A percentile compares a stretch with the other conserved stretches of the same genome.
Conservation (phyloP, 768 basidiomycete genomes). For the Pholiota microspora region DNA sequence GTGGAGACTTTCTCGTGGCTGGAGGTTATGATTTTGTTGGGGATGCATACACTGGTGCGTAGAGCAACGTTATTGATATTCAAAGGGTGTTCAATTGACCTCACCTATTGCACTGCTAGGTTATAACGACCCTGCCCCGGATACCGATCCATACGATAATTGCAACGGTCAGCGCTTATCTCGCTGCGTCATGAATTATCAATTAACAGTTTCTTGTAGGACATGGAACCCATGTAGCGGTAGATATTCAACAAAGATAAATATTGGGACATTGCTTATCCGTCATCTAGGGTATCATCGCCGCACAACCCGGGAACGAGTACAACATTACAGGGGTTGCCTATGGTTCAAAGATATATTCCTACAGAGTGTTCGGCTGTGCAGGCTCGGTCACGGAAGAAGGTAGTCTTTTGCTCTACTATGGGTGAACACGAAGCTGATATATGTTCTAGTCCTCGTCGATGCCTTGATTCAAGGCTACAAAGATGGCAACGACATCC, state of each 20-base stretch:
- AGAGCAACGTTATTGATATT: neutral
- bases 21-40: constrained; percentile 58
- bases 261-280: neutral
- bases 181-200: too few relatives aligned
- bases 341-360: constrained; percentile 48
- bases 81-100: too few relatives aligned
- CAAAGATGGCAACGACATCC: constrained; percentile 54
- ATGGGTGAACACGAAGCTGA: too few relatives aligned
- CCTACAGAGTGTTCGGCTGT: constrained; percentile 64
- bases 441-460: constrained; percentile 24
- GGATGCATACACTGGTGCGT: constrained; percentile 34
- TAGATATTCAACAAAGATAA: neutral
- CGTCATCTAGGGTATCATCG: constrained; percentile 48
- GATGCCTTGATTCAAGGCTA: constrained; percentile 49
- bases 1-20: constrained; percentile 42
- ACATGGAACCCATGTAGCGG: constrained; percentile 51
- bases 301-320: constrained; percentile 52
- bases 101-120: neutral
- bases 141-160: constrained; percentile 13
- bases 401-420: constrained; percentile 24
- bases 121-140: constrained; percentile 8
- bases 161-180: constrained; percentile 9
- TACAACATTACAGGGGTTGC: constrained; percentile 72
- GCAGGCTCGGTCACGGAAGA: constrained; percentile 45
- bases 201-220: constrained; percentile 13